Conservation (phyloP, 148 eudicot species). For the Pharnaceum exiguum region DNA sequence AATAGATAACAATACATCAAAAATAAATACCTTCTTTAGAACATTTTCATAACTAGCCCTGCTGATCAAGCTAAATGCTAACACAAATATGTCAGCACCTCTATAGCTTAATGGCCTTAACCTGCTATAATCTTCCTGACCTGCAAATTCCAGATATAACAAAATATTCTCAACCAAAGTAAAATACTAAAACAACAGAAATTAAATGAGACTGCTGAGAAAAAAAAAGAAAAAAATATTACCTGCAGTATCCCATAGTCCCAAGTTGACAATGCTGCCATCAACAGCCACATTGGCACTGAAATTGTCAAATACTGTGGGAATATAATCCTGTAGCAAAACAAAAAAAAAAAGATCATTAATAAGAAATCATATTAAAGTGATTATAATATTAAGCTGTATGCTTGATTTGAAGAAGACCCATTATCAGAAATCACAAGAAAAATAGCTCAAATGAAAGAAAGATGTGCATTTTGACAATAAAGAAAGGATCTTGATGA, state of each 20-base stretch:
- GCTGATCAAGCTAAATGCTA: conserved; percentile 88
- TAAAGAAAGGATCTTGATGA: not conserved
- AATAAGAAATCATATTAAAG: not conserved
- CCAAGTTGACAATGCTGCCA: conserved; percentile 86
- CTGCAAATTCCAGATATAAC: conserved; percentile 30
- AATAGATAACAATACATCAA: conserved; percentile 1
- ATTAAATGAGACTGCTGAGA: not conserved
- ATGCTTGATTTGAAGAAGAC: not conserved
- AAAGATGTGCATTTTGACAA: not conserved
- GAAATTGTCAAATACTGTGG: conserved; percentile 80
- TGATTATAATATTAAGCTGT: not conserved
- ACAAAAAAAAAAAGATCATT: not conserved
- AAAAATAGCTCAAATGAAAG: conserved; percentile 3
- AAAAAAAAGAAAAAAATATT: not conserved
- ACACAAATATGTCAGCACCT: conserved; percentile 88
- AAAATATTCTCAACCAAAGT: not conserved
- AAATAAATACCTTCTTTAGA: conserved; percentile 70
- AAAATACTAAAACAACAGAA: not conserved
- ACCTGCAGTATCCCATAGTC: conserved; percentile 98
- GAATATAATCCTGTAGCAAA: conserved; percentile 65
- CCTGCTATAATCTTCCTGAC: conserved; percentile 93
- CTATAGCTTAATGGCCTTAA: conserved; percentile 95
- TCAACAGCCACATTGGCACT: conserved; percentile 82
- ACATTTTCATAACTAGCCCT: conserved; percentile 96
- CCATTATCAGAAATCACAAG: conserved; percentile 10